A percentile compares a stretch with the other conserved stretches of the same genome.
phyloP scores from a whole-genome alignment of 2,329 filamentous ascomycete species.

The Fusarium succisae region DNA sequence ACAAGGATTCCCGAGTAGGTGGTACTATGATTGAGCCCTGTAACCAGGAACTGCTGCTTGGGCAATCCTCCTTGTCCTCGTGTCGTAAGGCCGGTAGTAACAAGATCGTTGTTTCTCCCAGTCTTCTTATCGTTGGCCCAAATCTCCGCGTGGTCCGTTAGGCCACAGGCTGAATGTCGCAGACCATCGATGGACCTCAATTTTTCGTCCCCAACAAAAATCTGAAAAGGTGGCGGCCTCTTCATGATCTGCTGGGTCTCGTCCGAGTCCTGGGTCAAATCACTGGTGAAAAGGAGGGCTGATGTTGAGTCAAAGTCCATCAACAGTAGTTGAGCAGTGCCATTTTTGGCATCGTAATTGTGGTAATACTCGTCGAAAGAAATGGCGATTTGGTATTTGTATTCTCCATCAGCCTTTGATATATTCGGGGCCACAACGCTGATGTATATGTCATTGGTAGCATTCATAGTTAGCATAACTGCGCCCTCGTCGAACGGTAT shows the following conservation, averaged over 20 bases:
- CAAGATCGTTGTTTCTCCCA: slow-evolving; percentile 57
- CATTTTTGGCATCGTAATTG: slow-evolving; percentile 58
- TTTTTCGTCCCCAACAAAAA: slow-evolving; percentile 77
- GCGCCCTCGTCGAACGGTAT: slow-evolving; percentile 73
- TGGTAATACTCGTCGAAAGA: slow-evolving; percentile 85
- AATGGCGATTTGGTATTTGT: slow-evolving; percentile 82
- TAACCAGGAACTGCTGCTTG: slow-evolving; percentile 89
- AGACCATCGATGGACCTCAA: slow-evolving; percentile 73
- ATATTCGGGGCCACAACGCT: slow-evolving; percentile 76
- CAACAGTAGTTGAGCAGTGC: slow-evolving; percentile 69
- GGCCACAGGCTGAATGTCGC: slow-evolving; percentile 82
- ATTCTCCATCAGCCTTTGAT: slow-evolving; percentile 71
- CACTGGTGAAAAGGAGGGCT: slow-evolving; percentile 80
- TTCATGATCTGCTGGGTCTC: slow-evolving; percentile 64
- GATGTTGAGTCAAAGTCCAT: slow-evolving; percentile 86
- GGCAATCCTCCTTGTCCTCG: slow-evolving; percentile 73
- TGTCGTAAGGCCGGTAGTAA: slow-evolving; percentile 73
- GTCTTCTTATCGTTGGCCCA: slow-evolving; percentile 60
- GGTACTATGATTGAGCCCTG: slow-evolving; percentile 75
- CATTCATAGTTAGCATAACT: slow-evolving; percentile 69
- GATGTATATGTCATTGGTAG: slow-evolving; percentile 77
- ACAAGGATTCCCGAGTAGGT: slow-evolving; percentile 79
- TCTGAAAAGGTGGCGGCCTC: slow-evolving; percentile 70
- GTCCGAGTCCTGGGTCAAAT: slow-evolving; percentile 69
- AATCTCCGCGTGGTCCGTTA: slow-evolving; percentile 71